phyloP scores from a whole-genome alignment of 805 yeast genomes.

The Teunomyces aglyptinius region DNA sequence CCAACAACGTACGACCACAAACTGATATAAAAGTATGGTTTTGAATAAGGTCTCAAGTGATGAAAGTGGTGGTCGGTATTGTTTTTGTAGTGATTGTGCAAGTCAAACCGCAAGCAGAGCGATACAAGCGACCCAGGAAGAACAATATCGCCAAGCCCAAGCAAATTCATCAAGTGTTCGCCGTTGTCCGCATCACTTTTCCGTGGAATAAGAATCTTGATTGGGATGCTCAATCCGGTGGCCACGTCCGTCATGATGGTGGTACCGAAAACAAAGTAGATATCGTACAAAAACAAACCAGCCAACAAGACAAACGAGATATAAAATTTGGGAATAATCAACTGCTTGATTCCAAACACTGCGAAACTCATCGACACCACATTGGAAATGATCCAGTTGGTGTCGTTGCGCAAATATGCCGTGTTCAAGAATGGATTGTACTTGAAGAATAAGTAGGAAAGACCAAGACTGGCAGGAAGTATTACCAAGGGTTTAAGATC shows the following conservation, averaged over 20 bases:
- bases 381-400: slow-evolving; percentile 50
- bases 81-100: slow-evolving; percentile 25
- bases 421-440: slow-evolving; percentile 13
- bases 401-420: slow-evolving; percentile 6
- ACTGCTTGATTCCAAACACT: slow-evolving; percentile 38
- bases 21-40: slow-evolving; percentile 47
- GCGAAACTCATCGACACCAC: slow-evolving; percentile 42
- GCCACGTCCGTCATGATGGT: slow-evolving; percentile 65
- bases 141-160: slow-evolving; percentile 68
- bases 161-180: slow-evolving; percentile 29
- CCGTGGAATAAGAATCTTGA: slow-evolving; percentile 46
- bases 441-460: slow-evolving; percentile 14
- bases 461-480: slow-evolving; percentile 13
- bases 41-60: slow-evolving; percentile 34
- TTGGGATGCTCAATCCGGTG: slow-evolving; percentile 51
- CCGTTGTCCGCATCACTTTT: slow-evolving; percentile 6
- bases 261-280: slow-evolving; percentile 65
- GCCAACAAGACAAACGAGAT: slow-evolving; percentile 45
- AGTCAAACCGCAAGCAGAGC: slow-evolving; percentile 55
- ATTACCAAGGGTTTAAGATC: slow-evolving; percentile 17
- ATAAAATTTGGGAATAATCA: slow-evolving; percentile 44
- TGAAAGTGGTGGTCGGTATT: slow-evolving; percentile 30
- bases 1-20: slow-evolving; percentile 51
- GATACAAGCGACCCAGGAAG: slow-evolving; percentile 57
- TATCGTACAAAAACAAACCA: slow-evolving; percentile 59